These are phyloP conservation scores for Symbiodinium pilosum DNA, from an alignment of 73 alveolate genomes.

Conservation along the genomic window DNA sequence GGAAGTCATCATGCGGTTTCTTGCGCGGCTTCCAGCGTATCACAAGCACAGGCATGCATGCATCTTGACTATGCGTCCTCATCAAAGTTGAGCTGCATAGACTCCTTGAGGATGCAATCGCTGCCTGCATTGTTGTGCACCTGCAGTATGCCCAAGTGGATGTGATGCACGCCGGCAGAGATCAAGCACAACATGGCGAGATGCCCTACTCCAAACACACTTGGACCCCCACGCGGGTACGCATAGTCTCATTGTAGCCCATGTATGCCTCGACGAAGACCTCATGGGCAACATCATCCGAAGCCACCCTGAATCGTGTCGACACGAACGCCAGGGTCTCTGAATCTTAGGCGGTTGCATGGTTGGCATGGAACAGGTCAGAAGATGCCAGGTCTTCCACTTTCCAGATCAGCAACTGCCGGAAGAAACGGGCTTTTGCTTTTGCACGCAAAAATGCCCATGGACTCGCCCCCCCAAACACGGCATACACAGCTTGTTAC, in stretches of 20 bases:
- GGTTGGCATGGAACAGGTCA: slow-evolving; percentile 84
- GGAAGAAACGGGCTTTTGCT: not conserved
- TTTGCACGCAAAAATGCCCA: not conserved
- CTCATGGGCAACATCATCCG: not conserved
- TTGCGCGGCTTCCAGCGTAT: too few relatives aligned
- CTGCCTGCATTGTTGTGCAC: slow-evolving; percentile 94
- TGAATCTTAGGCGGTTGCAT: not conserved
- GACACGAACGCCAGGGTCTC: too few relatives aligned
- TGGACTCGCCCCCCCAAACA: too few relatives aligned
- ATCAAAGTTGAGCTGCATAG: slow-evolving; percentile 79
- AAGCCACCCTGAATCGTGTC: too few relatives aligned
- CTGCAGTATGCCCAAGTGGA: not conserved
- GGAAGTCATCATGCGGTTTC: too few relatives aligned
- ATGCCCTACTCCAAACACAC: not conserved
- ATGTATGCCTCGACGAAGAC: slow-evolving; percentile 76
- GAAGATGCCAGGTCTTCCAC: slow-evolving; percentile 65
- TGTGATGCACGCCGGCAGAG: not conserved
- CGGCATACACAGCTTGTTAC: not conserved
- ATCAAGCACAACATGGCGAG: not conserved
- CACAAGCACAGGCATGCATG: too few relatives aligned
- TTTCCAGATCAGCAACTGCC: slow-evolving; percentile 92
- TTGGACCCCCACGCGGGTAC: slow-evolving; percentile 51
- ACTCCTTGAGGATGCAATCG: slow-evolving; percentile 73
- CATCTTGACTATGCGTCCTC: too few relatives aligned
- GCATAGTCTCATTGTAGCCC: slow-evolving; percentile 89